Evolutionary conservation across 75 land plant species (phyloP), one percentile per base, ranked within the genome.

Genomic region (Cupressus sempervirens): DNA sequence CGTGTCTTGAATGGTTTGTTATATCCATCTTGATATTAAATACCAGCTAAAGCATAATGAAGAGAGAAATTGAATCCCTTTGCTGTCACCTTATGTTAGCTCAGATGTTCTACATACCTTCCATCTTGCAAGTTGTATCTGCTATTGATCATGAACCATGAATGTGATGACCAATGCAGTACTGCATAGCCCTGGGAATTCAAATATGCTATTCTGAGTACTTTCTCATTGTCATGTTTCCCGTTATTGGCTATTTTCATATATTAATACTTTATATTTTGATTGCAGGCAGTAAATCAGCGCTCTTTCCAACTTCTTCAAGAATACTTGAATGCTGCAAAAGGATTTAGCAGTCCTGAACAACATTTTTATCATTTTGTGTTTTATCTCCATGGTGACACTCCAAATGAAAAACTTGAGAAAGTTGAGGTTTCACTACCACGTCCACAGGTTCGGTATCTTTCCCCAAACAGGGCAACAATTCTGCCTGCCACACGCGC

Each of bases 231-330:
- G 45, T 18, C 20, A 45, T 77, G 26, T 79, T 10, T 77, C 20
- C 20, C 20, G 46, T 79, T 79, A 43, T 79, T 43, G 13, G 1
- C 34, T 26, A 6, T 79, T 79, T 46, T 9, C 30, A 79, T 79
- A 82, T 53, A 38, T 53, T 86, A 13, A 40, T 41, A 72, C 38
- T 65, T 86, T 23, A 81, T 38, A 56, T 58, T 86, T 56, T 50
- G 50, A 46, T 54, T 62, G 35, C 91, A 89, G 91, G 89, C 81
- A 34, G 86, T 82, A 62, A 90, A 90, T 84, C 85, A 83, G 36
- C 83, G 82, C 8, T 90, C 91, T 53, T 90, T 90, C 73, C 91
- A 90, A 85, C 84, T 88, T 30, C 85, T 90, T 16, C 91, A 90
- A 84, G 90, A 90, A 76, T 90, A 90, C 77, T 86, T 90, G 56